These are phyloP conservation scores for Acanthamoeba quina DNA, from an alignment of 208 protist genomes.

Conservation along the genomic window DNA sequence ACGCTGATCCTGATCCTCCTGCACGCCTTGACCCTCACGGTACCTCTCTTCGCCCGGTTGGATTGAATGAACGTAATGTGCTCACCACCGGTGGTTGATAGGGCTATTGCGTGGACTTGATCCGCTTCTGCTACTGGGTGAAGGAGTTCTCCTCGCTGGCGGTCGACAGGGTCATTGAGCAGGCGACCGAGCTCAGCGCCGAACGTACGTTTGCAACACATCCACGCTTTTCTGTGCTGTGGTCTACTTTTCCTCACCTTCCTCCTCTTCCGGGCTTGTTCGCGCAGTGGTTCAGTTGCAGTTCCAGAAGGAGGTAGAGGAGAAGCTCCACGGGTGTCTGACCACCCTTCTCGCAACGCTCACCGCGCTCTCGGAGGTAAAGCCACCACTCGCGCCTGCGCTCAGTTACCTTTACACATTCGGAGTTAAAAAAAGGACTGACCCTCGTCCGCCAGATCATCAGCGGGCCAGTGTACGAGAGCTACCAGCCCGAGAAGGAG, in stretches of 20 bases:
- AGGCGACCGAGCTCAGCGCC: slow-evolving; percentile 25
- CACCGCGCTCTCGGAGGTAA: neutral
- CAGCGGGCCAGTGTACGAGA: slow-evolving; percentile 55
- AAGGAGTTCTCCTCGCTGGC: neutral
- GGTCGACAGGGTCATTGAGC: neutral
- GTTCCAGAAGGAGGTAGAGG: slow-evolving; percentile 36
- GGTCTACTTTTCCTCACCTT: neutral
- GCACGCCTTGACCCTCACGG: slow-evolving; percentile 9
- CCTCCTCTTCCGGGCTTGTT: neutral
- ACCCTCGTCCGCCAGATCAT: neutral
- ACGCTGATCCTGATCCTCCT: slow-evolving; percentile 47
- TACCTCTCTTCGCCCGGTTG: neutral
- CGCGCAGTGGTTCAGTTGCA: slow-evolving; percentile 14
- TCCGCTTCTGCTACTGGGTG: slow-evolving; percentile 59
- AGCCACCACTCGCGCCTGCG: neutral
- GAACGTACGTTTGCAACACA: neutral
- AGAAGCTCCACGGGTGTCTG: neutral
- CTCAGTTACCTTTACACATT: too few relatives aligned
- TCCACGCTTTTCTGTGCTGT: neutral
- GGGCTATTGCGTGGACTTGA: slow-evolving; percentile 34
- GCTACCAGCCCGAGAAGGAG: slow-evolving; percentile 52
- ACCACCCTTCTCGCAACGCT: neutral
- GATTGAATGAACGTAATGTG: neutral
- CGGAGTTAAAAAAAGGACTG: neutral
- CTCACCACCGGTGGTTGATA: neutral